Base-by-base conservation (phyloP, 2,329 filamentous ascomycete genomes). In the Aspergillus bombycis region DNA sequence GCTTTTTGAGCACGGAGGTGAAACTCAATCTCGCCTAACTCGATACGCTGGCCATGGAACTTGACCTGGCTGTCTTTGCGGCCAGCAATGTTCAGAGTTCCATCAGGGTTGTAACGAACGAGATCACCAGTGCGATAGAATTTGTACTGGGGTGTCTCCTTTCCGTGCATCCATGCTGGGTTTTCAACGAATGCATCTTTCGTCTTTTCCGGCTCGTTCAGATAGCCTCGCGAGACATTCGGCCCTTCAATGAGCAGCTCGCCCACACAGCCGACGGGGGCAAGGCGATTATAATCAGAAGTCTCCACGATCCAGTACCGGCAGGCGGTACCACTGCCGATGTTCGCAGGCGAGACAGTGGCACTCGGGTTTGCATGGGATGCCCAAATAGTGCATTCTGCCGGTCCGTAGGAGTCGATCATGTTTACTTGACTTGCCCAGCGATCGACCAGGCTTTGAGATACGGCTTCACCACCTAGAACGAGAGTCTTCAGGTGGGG, bases 51-150 rank as follows among this genome's bases (percentile, higher is more conserved):
- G n/a, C 90, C 91, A 6, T 83, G 80, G 10, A 91, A 74, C 74
- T 91, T 91, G 64, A 89, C 85, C 72, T 88, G 88, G 50, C 84
- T 83, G 67, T 91, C 88, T 68, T 86, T 88, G 52, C 89, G 82
- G 4, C 87, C 87, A 28, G 88, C 68, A 59, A 74, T 75, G 43
- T 73, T 67, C 8, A 77, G 61, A 4, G 73, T 75, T 0, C 78
- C 78, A 63, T 79, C 72, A 1, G 72, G 57, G 52, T 72, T 74
- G 58, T 76, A 77, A 32, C 70, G 68, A 46, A 70, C 74, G 6
- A 77, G 69, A 63, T 77, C 75, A 5, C 74, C 75, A 23, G 74
- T 77, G 43, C 70, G 67, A 64, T 77, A 76, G 19, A 61, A 23
- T 21, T 19, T 26, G 36, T 23, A 23, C 14, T 38, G 14, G 14